These are phyloP conservation scores for Candida sojae DNA, from an alignment of 1,139 yeast genomes.

Conservation along the genomic window DNA sequence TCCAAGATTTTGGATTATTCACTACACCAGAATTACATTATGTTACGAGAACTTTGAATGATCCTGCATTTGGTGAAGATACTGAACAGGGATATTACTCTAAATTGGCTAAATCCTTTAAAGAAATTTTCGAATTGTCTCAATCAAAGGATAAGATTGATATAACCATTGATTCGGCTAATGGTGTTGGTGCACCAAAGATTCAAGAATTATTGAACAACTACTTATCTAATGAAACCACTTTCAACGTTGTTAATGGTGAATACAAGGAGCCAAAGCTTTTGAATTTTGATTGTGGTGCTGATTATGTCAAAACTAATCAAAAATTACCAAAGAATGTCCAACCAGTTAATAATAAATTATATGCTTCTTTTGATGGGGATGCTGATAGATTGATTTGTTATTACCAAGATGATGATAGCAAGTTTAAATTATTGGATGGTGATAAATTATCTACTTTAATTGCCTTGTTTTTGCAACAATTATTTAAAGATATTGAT, in stretches of 20 bases:
- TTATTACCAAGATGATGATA: conserved; percentile 57
- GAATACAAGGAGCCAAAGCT: conserved; percentile 53
- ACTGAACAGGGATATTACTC: conserved; percentile 61
- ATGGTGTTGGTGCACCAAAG: conserved; percentile 94
- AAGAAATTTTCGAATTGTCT: conserved; percentile 28
- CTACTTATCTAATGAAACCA: conserved; percentile 43
- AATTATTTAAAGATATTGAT: conserved; percentile 44
- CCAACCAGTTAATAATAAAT: conserved; percentile 35
- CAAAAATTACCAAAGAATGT: conserved; percentile 75
- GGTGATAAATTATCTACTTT: conserved; percentile 94
- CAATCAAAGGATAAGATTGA: conserved; percentile 31
- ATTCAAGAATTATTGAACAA: conserved; percentile 48
- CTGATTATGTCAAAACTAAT: conserved; percentile 90
- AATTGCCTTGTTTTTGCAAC: conserved; percentile 68
- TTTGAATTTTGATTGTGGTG: conserved; percentile 86
- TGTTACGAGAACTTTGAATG: conserved; percentile 72
- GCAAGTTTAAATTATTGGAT: conserved; percentile 70
- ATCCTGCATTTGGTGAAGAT: conserved; percentile 54
- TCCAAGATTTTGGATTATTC: conserved; percentile 63
- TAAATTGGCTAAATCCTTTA: conserved; percentile 53
- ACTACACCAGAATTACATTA: conserved; percentile 97
- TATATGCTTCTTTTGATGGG: conserved; percentile 91
- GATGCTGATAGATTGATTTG: conserved; percentile 96
- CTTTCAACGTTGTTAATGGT: conserved; percentile 58
- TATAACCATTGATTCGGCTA: conserved; percentile 83